Evolutionary conservation across 192 early-diverging fungal genomes (phyloP), one percentile per base, ranked within the genome.

Genomic region (Dissophora ornata): DNA sequence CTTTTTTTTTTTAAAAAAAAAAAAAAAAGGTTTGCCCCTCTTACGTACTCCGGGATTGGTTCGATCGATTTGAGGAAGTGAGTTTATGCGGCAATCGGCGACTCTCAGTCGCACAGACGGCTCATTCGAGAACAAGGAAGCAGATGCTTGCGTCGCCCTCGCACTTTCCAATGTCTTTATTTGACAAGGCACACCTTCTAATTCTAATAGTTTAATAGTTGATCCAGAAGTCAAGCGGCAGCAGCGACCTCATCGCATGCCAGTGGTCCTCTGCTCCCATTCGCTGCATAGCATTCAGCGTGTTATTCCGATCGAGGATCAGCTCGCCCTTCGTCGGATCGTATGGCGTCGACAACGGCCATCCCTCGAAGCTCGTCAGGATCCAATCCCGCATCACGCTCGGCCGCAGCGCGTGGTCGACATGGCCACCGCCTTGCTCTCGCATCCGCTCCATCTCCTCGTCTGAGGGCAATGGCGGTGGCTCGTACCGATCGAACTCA

Each of bases 181-280:
- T 57, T 22, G 21, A 41, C n/a, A n/a, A n/a, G n/a, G n/a, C n/a
- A n/a, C n/a, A n/a, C n/a, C n/a, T n/a, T n/a, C n/a, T n/a, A n/a
- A n/a, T n/a, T n/a, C n/a, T n/a, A 22, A 0, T 2, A 11, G 25
- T 38, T 51, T 84, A 92, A 69, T 87, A 92, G 53, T 89, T 84
- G 9, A 86, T 62, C 94, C 94, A 96, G 75, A 93, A 90, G 15
- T 86, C 89, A 21, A 79, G 57, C 15, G 88, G 84, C 55, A 94
- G 85, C 70, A 94, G 52, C 5, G 70, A 67, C 40, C 90, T 81
- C 90, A 95, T 93, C 50, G 88, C 79, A 15, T 86, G 66, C 93
- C 92, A 95, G 79, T 95, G 93, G 52, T 82, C 79, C 50, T 79
- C 51, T 5, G 92, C 90, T 1, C 85, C 81, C 2, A 53, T 49